phyloP scores from a whole-genome alignment of 768 basidiomycete genomes.

The Asterophora lycoperdoides region DNA sequence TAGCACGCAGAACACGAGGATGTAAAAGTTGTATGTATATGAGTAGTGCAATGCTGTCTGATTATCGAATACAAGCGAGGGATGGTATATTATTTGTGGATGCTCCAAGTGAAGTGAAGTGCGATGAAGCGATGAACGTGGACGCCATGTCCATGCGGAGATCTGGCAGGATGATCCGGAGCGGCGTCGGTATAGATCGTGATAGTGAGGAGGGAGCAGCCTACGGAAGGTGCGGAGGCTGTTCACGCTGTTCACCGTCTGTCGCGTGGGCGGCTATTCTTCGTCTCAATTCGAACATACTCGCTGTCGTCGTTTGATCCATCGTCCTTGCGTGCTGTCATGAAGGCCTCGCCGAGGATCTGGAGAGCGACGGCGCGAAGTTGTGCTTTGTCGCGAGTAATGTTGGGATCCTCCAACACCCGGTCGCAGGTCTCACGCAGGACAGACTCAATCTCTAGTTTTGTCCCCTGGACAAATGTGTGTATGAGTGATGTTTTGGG shows the following conservation, averaged over 20 bases:
- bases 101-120: background rate
- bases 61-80: conserved; percentile 12
- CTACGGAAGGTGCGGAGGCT: too few species aligned
- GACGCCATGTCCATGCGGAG: background rate
- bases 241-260: conserved; percentile 14
- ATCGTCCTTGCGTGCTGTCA: conserved; percentile 63
- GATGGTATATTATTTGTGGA: conserved; percentile 5
- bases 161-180: background rate
- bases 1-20: conserved; percentile 1
- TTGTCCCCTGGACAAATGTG: conserved; percentile 59
- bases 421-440: conserved; percentile 86
- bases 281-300: conserved; percentile 80
- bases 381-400: conserved; percentile 55
- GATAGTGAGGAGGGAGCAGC: background rate
- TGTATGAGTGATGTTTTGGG: background rate
- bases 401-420: conserved; percentile 54
- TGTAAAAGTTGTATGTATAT: background rate
- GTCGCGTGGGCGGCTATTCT: conserved; percentile 48
- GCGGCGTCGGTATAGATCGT: background rate
- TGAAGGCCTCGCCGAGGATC: conserved; percentile 79
- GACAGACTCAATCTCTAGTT: conserved; percentile 87
- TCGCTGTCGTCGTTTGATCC: conserved; percentile 58
- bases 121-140: conserved; percentile 3
- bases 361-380: conserved; percentile 80
- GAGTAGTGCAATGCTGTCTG: conserved; percentile 4